Evolutionary conservation across 176 grass and related monocot genomes (phyloP).

Genomic region (Dactylis glomerata): DNA sequence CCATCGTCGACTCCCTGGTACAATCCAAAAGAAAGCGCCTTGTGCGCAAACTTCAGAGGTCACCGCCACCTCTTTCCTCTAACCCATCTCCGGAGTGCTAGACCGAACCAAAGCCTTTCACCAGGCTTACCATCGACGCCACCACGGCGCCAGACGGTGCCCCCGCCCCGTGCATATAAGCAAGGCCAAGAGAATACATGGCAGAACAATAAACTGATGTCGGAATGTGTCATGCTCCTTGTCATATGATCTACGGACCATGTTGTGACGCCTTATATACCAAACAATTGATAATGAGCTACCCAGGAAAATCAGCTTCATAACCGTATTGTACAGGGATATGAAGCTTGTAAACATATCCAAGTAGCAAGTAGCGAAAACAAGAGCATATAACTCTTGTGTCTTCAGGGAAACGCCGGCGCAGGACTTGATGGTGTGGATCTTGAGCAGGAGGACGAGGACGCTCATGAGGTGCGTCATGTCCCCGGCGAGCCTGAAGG

Average conservation of each 20-base stretch:
- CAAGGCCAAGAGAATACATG: conserved; percentile 59
- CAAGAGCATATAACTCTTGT: conserved; percentile 77
- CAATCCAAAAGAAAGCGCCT: too few species aligned
- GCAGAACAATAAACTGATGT: conserved; percentile 58
- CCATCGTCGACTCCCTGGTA: too few species aligned
- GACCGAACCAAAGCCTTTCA: too few species aligned
- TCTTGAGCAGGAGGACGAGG: conserved; percentile 74
- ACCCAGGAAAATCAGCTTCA: conserved; percentile 73
- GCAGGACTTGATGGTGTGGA: conserved; percentile 78
- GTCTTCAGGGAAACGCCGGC: conserved; percentile 77
- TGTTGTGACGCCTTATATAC: conserved; percentile 73
- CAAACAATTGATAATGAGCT: conserved; percentile 76
- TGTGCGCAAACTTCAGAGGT: too few species aligned
- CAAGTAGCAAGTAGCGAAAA: conserved; percentile 69
- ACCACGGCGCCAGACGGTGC: too few species aligned
- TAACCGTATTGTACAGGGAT: conserved; percentile 64
- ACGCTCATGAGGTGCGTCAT: conserved; percentile 72
- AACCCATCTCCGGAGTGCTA: too few species aligned
- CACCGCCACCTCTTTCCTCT: too few species aligned
- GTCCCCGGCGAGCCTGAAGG: conserved; percentile 48
- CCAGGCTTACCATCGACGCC: too few species aligned
- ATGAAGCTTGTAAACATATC: conserved; percentile 58
- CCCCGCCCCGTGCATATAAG: too few species aligned
- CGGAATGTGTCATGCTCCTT: conserved; percentile 77
- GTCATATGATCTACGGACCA: conserved; percentile 75